Conservation (phyloP, 2,329 filamentous ascomycete species). For the Teratosphaeria epicoccoides region DNA sequence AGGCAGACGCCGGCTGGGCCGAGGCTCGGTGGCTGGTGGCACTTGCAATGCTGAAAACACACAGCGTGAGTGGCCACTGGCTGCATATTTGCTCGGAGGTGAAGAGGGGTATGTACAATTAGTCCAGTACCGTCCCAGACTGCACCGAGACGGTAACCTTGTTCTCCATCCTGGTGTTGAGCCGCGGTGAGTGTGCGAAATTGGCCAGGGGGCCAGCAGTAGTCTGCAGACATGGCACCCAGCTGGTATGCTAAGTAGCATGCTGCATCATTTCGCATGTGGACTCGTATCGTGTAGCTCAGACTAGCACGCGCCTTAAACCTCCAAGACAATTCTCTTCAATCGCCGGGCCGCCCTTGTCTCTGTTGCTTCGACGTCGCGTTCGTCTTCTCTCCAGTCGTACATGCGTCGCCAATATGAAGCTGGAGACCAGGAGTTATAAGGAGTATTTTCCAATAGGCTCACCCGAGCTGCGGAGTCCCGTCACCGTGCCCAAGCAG, state of each 20-base stretch:
- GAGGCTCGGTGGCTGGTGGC: not conserved
- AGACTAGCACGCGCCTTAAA: not conserved
- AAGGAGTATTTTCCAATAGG: constrained; percentile 9
- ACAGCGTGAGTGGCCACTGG: not conserved
- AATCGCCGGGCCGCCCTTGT: not conserved
- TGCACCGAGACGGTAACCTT: not conserved
- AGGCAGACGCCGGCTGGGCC: not conserved
- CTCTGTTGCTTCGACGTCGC: not conserved
- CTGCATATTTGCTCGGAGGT: not conserved
- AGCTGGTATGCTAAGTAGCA: not conserved
- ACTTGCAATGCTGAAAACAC: not conserved
- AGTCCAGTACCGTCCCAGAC: too few relatives aligned
- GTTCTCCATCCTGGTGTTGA: not conserved
- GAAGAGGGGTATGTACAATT: not conserved
- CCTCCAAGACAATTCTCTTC: not conserved
- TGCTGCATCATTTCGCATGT: not conserved
- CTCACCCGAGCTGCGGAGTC: constrained; percentile 1
- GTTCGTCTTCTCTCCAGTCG: not conserved
- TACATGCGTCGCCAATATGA: constrained; percentile 1
- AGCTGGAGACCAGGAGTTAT: constrained; percentile 11
- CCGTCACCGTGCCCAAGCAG: constrained; percentile 34
- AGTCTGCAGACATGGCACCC: not conserved
- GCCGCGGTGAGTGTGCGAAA: not conserved
- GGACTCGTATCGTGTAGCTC: not conserved
- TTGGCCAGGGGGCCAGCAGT: not conserved